Conservation (phyloP, 768 basidiomycete genomes). For the Favolaschia claudopus region DNA sequence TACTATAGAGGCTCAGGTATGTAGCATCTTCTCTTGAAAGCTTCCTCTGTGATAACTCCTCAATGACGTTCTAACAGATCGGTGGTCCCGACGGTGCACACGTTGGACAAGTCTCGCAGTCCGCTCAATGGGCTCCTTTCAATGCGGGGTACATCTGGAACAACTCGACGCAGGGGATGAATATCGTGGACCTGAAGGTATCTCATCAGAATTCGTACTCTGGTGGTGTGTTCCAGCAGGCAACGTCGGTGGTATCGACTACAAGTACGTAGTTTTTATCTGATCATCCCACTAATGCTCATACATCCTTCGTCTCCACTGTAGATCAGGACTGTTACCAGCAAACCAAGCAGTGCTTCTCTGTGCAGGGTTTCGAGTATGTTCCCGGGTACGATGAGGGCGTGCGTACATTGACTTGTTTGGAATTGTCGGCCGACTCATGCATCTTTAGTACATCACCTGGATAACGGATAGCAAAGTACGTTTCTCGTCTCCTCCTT, state of each 20-base stretch:
- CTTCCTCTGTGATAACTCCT: too few relatives aligned
- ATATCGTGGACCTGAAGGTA: slow-evolving; percentile 45
- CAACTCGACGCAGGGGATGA: slow-evolving; percentile 42
- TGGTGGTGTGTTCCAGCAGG: slow-evolving; percentile 54
- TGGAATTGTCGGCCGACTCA: slow-evolving; percentile 33
- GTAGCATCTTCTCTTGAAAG: too few relatives aligned
- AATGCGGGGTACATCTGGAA: slow-evolving; percentile 49
- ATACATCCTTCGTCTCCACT: neutral
- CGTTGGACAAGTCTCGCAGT: slow-evolving; percentile 54
- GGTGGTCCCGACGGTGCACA: slow-evolving; percentile 1
- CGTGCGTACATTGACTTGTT: slow-evolving; percentile 40
- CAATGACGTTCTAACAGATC: too few relatives aligned
- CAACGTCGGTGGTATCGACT: slow-evolving; percentile 43
- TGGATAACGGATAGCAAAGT: slow-evolving; percentile 66
- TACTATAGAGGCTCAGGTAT: too few relatives aligned
- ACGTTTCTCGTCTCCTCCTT: neutral
- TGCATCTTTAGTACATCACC: slow-evolving; percentile 59
- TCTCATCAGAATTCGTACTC: slow-evolving; percentile 51
- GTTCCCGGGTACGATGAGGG: slow-evolving; percentile 50
- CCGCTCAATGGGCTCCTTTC: slow-evolving; percentile 62
- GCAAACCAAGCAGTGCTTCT: slow-evolving; percentile 48
- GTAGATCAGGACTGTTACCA: slow-evolving; percentile 54
- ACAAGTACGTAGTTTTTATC: slow-evolving; percentile 33
- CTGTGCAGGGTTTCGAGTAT: slow-evolving; percentile 65
- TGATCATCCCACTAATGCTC: slow-evolving; percentile 16